Conservation (phyloP, 495 filamentous ascomycete species). For the Copromyces sp. region DNA sequence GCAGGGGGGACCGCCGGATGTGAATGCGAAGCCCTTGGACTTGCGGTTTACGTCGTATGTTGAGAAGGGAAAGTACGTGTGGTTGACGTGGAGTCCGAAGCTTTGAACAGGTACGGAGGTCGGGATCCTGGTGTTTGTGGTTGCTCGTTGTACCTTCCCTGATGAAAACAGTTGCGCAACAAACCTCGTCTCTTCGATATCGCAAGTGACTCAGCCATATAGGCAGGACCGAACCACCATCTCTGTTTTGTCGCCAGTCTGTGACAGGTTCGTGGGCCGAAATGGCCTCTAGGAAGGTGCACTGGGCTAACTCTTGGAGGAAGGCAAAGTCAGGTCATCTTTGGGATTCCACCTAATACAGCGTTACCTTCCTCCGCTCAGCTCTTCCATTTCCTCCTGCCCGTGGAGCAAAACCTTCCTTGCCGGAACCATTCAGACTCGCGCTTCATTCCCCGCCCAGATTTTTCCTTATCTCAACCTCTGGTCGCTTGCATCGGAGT, state of each 20-base stretch:
- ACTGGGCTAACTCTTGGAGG: not conserved
- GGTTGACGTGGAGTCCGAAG: conserved; percentile 12
- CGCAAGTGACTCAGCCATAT: not conserved
- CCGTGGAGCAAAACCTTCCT: not conserved
- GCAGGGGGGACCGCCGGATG: conserved; percentile 1
- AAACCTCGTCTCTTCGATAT: not conserved
- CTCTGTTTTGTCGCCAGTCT: not conserved
- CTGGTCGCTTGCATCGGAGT: not conserved
- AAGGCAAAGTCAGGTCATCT: not conserved
- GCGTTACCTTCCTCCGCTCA: not conserved
- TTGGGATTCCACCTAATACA: not conserved
- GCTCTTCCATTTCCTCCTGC: not conserved
- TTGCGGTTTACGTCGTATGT: conserved; percentile 8
- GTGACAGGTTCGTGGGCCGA: not conserved
- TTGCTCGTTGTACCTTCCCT: not conserved
- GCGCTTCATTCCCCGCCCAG: not conserved
- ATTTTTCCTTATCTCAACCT: not conserved
- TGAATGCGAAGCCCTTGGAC: conserved; percentile 4
- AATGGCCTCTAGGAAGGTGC: not conserved
- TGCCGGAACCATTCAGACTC: not conserved
- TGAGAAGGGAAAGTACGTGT: conserved; percentile 14
- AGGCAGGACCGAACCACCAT: not conserved
- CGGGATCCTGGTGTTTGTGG: not conserved
- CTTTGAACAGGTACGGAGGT: not conserved
- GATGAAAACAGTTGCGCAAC: not conserved